Evolutionary conservation across 2,329 filamentous ascomycete species (phyloP).

Genomic region (Nigrospora sphaerica): DNA sequence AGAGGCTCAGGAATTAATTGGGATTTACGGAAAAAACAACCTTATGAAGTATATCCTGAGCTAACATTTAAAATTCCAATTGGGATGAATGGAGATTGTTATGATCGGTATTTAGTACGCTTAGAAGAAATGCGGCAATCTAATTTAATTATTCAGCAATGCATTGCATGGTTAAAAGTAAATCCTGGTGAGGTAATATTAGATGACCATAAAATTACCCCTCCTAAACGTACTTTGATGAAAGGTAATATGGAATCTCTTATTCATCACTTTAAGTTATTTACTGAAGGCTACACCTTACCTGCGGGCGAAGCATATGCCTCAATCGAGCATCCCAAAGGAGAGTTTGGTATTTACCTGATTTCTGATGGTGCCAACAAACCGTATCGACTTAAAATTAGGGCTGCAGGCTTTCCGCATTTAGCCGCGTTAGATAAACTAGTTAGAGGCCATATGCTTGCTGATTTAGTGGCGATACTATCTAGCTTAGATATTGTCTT

Average conservation of each 20-base stretch:
- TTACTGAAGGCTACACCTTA: constrained; percentile 96
- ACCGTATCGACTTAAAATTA: constrained; percentile 95
- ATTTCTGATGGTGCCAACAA: constrained; percentile 95
- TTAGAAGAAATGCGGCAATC: constrained; percentile 99
- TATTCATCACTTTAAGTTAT: constrained; percentile 98
- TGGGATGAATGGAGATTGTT: constrained; percentile 95
- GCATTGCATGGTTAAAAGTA: constrained; percentile 99
- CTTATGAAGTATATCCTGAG: constrained; percentile 95
- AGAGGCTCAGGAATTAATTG: constrained; percentile 93
- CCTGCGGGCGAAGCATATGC: constrained; percentile 97
- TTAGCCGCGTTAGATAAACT: constrained; percentile 91
- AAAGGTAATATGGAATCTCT: constrained; percentile 99
- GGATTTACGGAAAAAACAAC: constrained; percentile 94
- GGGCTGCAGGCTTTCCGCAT: constrained; percentile 94
- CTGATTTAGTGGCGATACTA: constrained; percentile 95
- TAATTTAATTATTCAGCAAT: constrained; percentile 96
- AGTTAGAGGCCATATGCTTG: constrained; percentile 83
- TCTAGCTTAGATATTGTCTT: constrained; percentile 86
- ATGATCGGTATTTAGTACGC: constrained; percentile 96
- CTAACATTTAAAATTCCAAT: constrained; percentile 98
- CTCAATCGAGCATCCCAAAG: constrained; percentile 98
- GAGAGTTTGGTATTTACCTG: constrained; percentile 97
- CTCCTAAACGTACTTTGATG: constrained; percentile 91
- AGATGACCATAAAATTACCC: constrained; percentile 97
- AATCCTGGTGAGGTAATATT: constrained; percentile 87